A percentile compares a stretch with the other conserved stretches of the same genome.
phyloP scores from a whole-genome alignment of 257 asterid species.

The Fraxinus americana region DNA sequence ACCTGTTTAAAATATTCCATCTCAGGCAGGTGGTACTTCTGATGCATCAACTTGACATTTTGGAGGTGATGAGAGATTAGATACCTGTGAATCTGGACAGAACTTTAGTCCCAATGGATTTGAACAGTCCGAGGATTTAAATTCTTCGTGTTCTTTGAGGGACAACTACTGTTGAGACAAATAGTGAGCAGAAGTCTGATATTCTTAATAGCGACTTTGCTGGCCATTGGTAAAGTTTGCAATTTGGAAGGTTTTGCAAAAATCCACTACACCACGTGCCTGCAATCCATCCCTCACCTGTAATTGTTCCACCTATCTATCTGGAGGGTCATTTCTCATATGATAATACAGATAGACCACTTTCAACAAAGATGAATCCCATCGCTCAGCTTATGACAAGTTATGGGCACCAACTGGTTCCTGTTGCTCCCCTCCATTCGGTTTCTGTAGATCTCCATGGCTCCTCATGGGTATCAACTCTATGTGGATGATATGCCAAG shows the following conservation, averaged over 20 bases:
- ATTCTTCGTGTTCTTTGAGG: conserved; percentile 43
- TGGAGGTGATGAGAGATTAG: conserved; percentile 54
- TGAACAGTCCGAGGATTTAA: conserved; percentile 56
- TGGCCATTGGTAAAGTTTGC: conserved; percentile 90
- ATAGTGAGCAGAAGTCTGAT: conserved; percentile 48
- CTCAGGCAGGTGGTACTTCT: conserved; percentile 60
- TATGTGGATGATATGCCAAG: conserved; percentile 80
- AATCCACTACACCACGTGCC: conserved; percentile 58
- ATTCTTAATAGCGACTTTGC: conserved; percentile 76
- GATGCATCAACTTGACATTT: conserved; percentile 57
- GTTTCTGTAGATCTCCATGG: conserved; percentile 51
- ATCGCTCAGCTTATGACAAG: conserved; percentile 61
- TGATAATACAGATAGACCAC: conserved; percentile 81
- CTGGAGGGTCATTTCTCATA: conserved; percentile 74
- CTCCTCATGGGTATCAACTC: conserved; percentile 59
- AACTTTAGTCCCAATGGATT: conserved; percentile 49
- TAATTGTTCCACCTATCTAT: conserved; percentile 78
- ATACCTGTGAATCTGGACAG: conserved; percentile 46
- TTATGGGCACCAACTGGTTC: conserved; percentile 68
- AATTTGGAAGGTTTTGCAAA: conserved; percentile 88
- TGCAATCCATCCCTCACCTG: conserved; percentile 61
- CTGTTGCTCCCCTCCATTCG: conserved; percentile 70
- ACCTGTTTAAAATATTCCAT: conserved; percentile 69
- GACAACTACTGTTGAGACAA: conserved; percentile 42
- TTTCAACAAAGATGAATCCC: conserved; percentile 56